phyloP scores from a whole-genome alignment of 1,139 yeast species.

The Zygotorulaspora mrakii region DNA sequence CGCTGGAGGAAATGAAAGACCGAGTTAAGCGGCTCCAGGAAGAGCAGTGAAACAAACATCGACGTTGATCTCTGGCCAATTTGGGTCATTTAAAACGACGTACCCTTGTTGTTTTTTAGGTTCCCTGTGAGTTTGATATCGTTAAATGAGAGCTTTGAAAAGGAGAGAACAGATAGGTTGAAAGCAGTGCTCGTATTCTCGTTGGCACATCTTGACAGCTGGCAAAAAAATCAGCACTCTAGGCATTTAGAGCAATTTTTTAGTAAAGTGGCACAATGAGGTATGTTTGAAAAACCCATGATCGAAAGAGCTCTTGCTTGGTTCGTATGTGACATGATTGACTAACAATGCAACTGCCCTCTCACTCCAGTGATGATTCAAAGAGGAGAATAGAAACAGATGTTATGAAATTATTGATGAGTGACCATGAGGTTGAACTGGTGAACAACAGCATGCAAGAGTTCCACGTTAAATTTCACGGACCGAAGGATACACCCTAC shows the following conservation, averaged over 20 bases:
- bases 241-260: no score
- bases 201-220: no score
- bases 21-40: constrained; percentile 20
- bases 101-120: not conserved
- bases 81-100: not conserved
- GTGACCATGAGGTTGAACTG: constrained; percentile 84
- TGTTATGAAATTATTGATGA: constrained; percentile 92
- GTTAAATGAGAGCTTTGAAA: not conserved
- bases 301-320: not conserved
- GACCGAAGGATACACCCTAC: constrained; percentile 87
- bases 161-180: constrained; percentile 1
- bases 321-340: constrained; percentile 3
- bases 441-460: constrained; percentile 90
- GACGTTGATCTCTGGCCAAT: not conserved
- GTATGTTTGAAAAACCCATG: constrained; percentile 11
- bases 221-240: no score
- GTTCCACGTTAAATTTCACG: constrained; percentile 78
- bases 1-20: constrained; percentile 19
- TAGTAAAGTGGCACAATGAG: constrained; percentile 11
- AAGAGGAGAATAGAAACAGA: constrained; percentile 93
- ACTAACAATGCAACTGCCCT: constrained; percentile 12
- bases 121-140: not conserved
- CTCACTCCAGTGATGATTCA: constrained; percentile 50
- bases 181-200: no score
- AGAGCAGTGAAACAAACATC: not conserved